Base-by-base conservation (phyloP, 345 rosid genomes). In the Mangifera indica region DNA sequence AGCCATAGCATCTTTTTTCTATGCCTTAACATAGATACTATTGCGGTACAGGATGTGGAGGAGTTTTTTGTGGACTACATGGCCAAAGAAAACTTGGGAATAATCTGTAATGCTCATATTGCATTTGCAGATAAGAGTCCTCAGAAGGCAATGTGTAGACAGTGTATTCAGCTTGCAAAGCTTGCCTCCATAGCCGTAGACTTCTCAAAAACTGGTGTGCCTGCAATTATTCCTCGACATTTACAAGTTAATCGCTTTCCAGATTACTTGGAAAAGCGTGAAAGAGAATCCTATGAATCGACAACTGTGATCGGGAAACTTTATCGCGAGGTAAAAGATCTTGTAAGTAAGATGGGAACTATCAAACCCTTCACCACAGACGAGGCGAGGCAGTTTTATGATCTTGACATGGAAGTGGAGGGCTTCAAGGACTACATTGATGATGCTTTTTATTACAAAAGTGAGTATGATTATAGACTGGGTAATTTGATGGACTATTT, bases 241-340 rank as follows among this genome's bases (percentile, higher is more conserved):
- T 75, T 84, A 10, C 75, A 78, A 1, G 83, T 72, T 62, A 80
- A 46, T 73, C 77, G 79, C 58, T 89, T 80, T 69, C 91, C 91
- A 0, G 88, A 89, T 77, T 87, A 87, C 82, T 84, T 89, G 91
- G 91, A 84, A 60, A 89, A 84, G 67, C 75, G 57, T 0, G 81
- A 3, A 14, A 48, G 84, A 34, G 84, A 79, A 20, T 80, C 90
- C 2, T 89, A 89, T 7, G 81, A 73, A 70, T 89, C 92, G 0
- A 40, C 46, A 2, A 53, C 48, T 1, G 84, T 83, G 46, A 78
- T 89, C 0, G 92, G 90, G 48, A 83, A 76, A 77, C 89, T 89
- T 44, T 89, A 72, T 34, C 80, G 88, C 44, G 86, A 78, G 74
- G 86, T 86, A 7, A 82, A 73, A 73, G 82, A 72, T 32, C 65